Percentiles rank a stretch among this genome's conserved stretches.
Evolutionary conservation across 78 protist species (phyloP).

Genomic region (Parvularia atlantis): DNA sequence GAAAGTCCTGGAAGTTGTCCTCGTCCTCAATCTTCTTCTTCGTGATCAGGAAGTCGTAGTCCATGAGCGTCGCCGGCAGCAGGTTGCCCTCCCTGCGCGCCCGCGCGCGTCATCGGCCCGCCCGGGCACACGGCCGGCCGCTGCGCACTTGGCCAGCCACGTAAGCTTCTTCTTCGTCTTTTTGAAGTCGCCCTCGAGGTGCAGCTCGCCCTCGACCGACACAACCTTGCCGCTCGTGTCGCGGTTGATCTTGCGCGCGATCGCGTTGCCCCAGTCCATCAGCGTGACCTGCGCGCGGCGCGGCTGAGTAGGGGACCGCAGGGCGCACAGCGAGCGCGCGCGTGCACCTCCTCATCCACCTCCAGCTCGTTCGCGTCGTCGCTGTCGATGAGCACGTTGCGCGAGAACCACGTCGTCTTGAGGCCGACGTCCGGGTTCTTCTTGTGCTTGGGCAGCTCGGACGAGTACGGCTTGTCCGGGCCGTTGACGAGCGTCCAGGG

Average conservation of each 20-base stretch:
- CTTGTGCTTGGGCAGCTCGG: conserved; percentile 34
- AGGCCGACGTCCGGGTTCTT: conserved; percentile 68
- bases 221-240: conserved; percentile 16
- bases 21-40: conserved; percentile 65
- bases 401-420: conserved; percentile 29
- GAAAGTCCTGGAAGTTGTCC: conserved; percentile 35
- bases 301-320: neutral
- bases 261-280: conserved; percentile 90
- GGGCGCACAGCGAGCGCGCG: neutral
- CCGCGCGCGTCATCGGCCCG: too few relatives aligned
- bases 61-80: conserved; percentile 34
- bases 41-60: conserved; percentile 63
- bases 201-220: conserved; percentile 24
- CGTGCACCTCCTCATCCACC: conserved; percentile 77
- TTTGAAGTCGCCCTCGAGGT: conserved; percentile 73
- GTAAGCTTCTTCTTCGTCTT: conserved; percentile 81
- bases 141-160: conserved; percentile 78
- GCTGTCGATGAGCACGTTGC: conserved; percentile 38
- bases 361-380: conserved; percentile 54
- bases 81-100: neutral
- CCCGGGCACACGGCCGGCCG: too few relatives aligned
- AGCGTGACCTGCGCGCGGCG: conserved; percentile 57
- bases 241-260: conserved; percentile 26
- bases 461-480: conserved; percentile 14
- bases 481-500: conserved; percentile 18